A percentile compares a stretch with the other conserved stretches of the same genome.
Evolutionary conservation across 352 stramenopile genomes (phyloP).

Genomic region (Blastocystis sp.): DNA sequence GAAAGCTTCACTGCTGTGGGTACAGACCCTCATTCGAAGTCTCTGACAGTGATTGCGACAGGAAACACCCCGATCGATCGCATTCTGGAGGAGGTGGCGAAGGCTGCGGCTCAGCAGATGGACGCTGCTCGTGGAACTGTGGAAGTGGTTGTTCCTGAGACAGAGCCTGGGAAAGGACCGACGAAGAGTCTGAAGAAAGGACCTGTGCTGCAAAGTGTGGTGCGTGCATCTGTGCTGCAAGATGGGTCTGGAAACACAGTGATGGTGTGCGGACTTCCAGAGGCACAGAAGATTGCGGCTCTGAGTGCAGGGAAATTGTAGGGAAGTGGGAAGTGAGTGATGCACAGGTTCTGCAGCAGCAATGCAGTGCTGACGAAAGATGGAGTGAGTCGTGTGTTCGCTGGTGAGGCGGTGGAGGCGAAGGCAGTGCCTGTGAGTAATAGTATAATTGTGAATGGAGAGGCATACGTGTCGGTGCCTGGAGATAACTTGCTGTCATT

Average conservation of each 20-base stretch:
- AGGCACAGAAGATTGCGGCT: not conserved
- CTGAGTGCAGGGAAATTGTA: not conserved
- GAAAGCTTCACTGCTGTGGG: not conserved
- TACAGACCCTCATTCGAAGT: not conserved
- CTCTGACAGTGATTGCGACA: constrained; percentile 17
- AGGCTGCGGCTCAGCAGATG: constrained; percentile 2
- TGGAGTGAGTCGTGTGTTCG: constrained; percentile 33
- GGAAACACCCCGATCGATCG: not conserved
- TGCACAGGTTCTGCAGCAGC: not conserved
- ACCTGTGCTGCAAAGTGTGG: not conserved
- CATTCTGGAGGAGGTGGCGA: not conserved
- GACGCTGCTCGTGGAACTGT: constrained; percentile 3
- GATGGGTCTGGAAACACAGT: not conserved
- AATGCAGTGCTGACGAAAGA: constrained; percentile 39
- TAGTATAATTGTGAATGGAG: constrained; percentile 20
- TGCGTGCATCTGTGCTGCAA: not conserved
- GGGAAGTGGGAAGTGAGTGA: not conserved
- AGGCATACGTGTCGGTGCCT: constrained; percentile 1
- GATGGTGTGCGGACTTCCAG: not conserved
- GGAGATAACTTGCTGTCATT: constrained; percentile 26
- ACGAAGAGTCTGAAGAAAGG: constrained; percentile 24
- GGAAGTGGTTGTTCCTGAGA: not conserved
- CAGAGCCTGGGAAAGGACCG: not conserved
- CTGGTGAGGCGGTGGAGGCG: not conserved
- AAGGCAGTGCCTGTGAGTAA: not conserved